Percentiles rank a stretch among this genome's conserved stretches.
phyloP scores from a whole-genome alignment of 495 filamentous ascomycete genomes.

The Penicillium turbatum region DNA sequence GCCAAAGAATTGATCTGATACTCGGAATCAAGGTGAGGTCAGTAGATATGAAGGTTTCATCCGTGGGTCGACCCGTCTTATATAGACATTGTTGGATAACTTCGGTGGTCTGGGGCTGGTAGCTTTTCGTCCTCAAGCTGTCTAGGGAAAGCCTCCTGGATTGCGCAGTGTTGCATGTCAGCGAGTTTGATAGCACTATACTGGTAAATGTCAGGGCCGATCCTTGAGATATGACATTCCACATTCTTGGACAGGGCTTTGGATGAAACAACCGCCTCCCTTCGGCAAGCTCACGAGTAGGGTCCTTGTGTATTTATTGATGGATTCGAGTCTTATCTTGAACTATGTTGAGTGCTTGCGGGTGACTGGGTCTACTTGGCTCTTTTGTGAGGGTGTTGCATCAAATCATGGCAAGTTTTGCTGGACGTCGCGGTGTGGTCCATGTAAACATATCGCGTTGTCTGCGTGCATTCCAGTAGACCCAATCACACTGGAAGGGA shows the following conservation, averaged over 20 bases:
- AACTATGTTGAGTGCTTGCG: no score
- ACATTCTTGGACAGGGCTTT: neutral
- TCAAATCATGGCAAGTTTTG: neutral
- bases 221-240: conserved; percentile 2
- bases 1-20: neutral
- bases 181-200: neutral
- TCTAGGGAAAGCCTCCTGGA: neutral
- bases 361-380: neutral
- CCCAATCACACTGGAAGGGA: neutral
- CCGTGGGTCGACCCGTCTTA: neutral
- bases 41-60: neutral
- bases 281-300: neutral
- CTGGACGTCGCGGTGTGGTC: neutral
- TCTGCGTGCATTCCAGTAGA: neutral
- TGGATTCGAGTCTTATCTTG: no score
- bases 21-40: neutral
- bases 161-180: conserved; percentile 1
- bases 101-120: neutral
- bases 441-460: neutral
- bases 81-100: neutral
- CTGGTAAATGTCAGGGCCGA: neutral
- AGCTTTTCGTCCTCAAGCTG: neutral
- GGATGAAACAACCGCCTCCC: neutral
- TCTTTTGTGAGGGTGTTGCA: neutral
- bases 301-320: neutral